Evolutionary conservation across 371 early-diverging fungal species (phyloP), one percentile per base, ranked within the genome.

Genomic region (Syncephalastrum sp.): DNA sequence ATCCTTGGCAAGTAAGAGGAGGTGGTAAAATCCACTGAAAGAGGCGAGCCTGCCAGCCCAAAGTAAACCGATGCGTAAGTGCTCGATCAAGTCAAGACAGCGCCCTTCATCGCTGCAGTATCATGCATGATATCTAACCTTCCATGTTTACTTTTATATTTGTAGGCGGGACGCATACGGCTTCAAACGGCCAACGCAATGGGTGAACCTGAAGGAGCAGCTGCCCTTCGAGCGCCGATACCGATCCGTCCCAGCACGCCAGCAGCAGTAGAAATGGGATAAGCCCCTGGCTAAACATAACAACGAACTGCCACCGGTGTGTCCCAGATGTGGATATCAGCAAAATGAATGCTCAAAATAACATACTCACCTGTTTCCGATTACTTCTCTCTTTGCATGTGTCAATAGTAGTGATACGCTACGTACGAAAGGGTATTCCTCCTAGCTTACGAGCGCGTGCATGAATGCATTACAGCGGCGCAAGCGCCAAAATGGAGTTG

Each of bases 391-490:
- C 6, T 43, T 43, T 46, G 43, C n/a, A 23, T 38, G 12, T 7
- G 7, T 33, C 8, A 41, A 10, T 61, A 87, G 89, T 91, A 10
- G 2, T 21, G 21, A 89, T 85, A 54, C 69, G 86, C 42, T 87
- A 85, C 60, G 78, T 89, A 19, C 82, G 91, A 21, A 87, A 88
- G 62, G 94, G 94, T 4, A 84, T 94, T 42, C 93, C 94, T 17
- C 74, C 80, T 13, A 60, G 74, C 14, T 55, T 85, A 12, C 74
- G 92, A 43, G 82, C 86, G 1, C n/a, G 87, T 82, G 82, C 76
- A 24, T 94, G 94, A 93, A 84, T 91, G 67, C 77, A 85, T 57
- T 92, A 91, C 63, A 88, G 87, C 57, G 92, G 92, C 14, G 91
- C 91, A 4, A 78, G 80, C 54, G 74, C 65, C 13, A 81, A 82